phyloP scores from a whole-genome alignment of 306 rosid genomes.

The cucumber (Cucumis sativus) region DNA sequence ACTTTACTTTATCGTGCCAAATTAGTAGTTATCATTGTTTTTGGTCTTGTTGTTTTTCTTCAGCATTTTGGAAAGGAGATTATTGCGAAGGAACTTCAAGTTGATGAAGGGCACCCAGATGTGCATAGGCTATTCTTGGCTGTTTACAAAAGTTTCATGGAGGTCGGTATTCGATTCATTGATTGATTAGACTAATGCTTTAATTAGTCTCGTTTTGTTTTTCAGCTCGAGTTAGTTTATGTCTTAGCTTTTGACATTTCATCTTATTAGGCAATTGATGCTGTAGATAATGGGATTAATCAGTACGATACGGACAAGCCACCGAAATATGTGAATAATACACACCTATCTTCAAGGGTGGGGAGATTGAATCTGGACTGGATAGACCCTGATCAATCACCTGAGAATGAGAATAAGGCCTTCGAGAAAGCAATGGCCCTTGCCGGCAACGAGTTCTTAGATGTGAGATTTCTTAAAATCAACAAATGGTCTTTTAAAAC shows the following conservation, averaged over 20 bases:
- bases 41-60: neutral
- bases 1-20: neutral
- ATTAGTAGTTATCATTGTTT: neutral
- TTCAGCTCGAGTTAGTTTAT: neutral
- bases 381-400: conserved; percentile 82
- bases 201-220: no score
- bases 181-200: neutral
- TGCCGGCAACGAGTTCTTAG: conserved; percentile 76
- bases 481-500: neutral
- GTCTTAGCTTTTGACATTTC: neutral
- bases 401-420: conserved; percentile 82
- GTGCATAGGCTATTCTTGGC: conserved; percentile 69
- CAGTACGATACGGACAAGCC: conserved; percentile 78
- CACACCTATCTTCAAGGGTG: conserved; percentile 88
- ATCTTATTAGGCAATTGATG: conserved; percentile 76
- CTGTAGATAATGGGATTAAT: conserved; percentile 88
- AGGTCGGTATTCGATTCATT: conserved; percentile 26
- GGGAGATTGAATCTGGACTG: conserved; percentile 86
- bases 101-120: conserved; percentile 62
- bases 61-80: conserved; percentile 94
- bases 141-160: conserved; percentile 91
- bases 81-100: conserved; percentile 83
- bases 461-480: conserved; percentile 31
- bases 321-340: conserved; percentile 86
- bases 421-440: conserved; percentile 78